Evolutionary conservation across 345 rosid species (phyloP).

Genomic region (Rhizophora apiculata): DNA sequence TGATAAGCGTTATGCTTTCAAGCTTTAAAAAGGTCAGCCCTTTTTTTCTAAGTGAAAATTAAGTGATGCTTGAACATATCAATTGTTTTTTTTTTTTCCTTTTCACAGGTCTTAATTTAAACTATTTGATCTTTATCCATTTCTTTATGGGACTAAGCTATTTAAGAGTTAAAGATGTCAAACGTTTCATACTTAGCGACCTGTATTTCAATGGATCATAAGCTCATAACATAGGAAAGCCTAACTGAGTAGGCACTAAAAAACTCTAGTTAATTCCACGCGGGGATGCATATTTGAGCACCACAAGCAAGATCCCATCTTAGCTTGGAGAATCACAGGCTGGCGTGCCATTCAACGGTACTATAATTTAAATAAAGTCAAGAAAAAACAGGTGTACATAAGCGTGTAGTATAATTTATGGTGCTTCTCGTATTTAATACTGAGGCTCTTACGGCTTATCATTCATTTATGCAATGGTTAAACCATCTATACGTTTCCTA

Average conservation of each 20-base stretch:
- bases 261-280: neutral
- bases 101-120: too few relatives aligned
- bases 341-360: neutral
- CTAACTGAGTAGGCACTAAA: too few relatives aligned
- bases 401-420: neutral
- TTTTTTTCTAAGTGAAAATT: too few relatives aligned
- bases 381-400: neutral
- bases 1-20: neutral
- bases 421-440: neutral
- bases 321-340: slow-evolving; percentile 13
- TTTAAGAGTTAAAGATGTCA: too few relatives aligned
- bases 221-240: too few relatives aligned
- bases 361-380: neutral
- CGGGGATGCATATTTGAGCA: neutral
- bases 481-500: slow-evolving; percentile 1
- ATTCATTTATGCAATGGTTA: slow-evolving; percentile 6
- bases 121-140: too few relatives aligned
- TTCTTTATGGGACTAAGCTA: too few relatives aligned
- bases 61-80: too few relatives aligned
- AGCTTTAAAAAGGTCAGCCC: neutral
- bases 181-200: too few relatives aligned
- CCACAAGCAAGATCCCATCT: neutral
- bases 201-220: too few relatives aligned
- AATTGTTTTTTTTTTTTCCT: too few relatives aligned
- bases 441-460: neutral